phyloP scores from a whole-genome alignment of 768 basidiomycete genomes.

The Leccinum sublutescens region DNA sequence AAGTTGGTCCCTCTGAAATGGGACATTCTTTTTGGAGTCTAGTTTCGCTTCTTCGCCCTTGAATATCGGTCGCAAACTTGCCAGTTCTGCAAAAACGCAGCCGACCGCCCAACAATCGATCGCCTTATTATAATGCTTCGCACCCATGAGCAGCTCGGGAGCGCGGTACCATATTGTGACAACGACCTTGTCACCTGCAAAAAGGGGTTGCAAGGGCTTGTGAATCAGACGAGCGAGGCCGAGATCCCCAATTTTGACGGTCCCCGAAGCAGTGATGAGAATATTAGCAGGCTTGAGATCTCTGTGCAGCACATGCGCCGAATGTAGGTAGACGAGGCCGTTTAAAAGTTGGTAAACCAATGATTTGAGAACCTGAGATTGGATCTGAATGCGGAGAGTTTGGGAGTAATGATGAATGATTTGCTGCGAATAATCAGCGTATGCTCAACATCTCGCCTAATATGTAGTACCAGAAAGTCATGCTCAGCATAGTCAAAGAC shows the following conservation, averaged over 20 bases:
- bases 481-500: slow-evolving; percentile 99
- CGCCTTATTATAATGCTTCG: slow-evolving; percentile 96
- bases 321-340: slow-evolving; percentile 92
- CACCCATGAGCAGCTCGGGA: slow-evolving; percentile 93
- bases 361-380: slow-evolving; percentile 81
- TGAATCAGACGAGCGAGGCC: slow-evolving; percentile 91
- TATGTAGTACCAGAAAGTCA: slow-evolving; percentile 75
- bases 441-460: background rate
- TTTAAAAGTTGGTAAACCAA: slow-evolving; percentile 93
- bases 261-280: slow-evolving; percentile 83
- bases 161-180: slow-evolving; percentile 99
- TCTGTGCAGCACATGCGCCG: slow-evolving; percentile 92
- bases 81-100: slow-evolving; percentile 94
- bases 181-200: slow-evolving; percentile 95
- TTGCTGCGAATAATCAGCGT: slow-evolving; percentile 58
- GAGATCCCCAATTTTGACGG: slow-evolving; percentile 98
- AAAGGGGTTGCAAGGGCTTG: slow-evolving; percentile 87
- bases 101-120: slow-evolving; percentile 98
- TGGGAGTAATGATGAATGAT: slow-evolving; percentile 98
- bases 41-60: slow-evolving; percentile 99
- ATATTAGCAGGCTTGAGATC: slow-evolving; percentile 99
- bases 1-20: slow-evolving; percentile 95
- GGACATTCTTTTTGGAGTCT: slow-evolving; percentile 95
- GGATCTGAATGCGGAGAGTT: slow-evolving; percentile 74
- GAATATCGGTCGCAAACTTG: slow-evolving; percentile 93